Evolutionary conservation across 2,329 filamentous ascomycete genomes (phyloP).

Genomic region (Cytospora paraplurivora): DNA sequence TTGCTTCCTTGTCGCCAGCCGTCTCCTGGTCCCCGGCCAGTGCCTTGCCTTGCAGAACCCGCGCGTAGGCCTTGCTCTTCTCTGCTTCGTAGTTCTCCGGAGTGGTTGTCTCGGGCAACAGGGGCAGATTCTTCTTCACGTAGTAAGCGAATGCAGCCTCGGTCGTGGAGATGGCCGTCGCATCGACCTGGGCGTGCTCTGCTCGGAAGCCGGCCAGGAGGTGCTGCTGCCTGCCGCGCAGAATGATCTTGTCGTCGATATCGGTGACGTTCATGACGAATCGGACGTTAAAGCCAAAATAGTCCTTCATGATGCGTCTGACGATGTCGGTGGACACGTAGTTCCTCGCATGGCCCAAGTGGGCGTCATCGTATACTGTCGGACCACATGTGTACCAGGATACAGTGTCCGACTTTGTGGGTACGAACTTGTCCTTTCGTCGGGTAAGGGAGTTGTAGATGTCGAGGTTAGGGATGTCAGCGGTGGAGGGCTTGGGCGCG

Average conservation of each 20-base stretch:
- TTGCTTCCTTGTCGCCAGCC: slow-evolving; percentile 78
- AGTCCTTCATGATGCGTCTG: slow-evolving; percentile 77
- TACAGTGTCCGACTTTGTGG: slow-evolving; percentile 58
- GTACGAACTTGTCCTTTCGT: slow-evolving; percentile 27
- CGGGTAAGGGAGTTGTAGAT: slow-evolving; percentile 28
- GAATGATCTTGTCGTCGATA: slow-evolving; percentile 70
- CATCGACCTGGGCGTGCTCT: slow-evolving; percentile 50
- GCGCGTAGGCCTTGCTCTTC: slow-evolving; percentile 53
- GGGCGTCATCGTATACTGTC: slow-evolving; percentile 80
- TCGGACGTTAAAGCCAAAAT: slow-evolving; percentile 79
- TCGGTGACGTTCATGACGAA: slow-evolving; percentile 96
- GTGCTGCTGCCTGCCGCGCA: slow-evolving; percentile 61
- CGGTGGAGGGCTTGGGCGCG: slow-evolving; percentile 22
- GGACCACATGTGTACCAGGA: slow-evolving; percentile 90
- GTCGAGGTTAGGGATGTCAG: slow-evolving; percentile 18
- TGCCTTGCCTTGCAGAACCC: slow-evolving; percentile 57
- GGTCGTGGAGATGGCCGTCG: slow-evolving; percentile 33
- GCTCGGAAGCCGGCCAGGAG: slow-evolving; percentile 58
- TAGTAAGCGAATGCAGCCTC: slow-evolving; percentile 58
- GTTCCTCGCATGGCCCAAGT: slow-evolving; percentile 79
- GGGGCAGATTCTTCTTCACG: slow-evolving; percentile 56
- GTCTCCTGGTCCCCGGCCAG: slow-evolving; percentile 56
- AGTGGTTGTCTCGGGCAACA: slow-evolving; percentile 46
- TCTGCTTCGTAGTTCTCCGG: slow-evolving; percentile 50
- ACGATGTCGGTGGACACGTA: slow-evolving; percentile 91